phyloP scores from a whole-genome alignment of 2,329 filamentous ascomycete species.

The Microcyclospora tardicrescens region DNA sequence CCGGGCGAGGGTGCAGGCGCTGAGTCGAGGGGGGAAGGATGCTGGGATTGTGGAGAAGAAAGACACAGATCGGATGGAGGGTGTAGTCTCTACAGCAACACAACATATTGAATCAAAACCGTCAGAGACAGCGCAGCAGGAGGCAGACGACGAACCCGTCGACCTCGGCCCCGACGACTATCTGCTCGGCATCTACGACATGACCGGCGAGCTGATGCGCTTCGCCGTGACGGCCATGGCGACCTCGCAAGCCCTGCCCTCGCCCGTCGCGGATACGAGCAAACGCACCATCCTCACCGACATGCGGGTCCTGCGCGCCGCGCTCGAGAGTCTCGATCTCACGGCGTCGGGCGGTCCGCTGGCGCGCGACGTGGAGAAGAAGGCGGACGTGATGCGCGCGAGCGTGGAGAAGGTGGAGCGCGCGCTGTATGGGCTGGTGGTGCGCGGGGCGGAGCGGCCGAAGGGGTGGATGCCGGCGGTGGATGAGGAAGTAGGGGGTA shows the following conservation, averaged over 20 bases:
- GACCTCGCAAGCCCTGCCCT: slow-evolving; percentile 48
- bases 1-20: slow-evolving; percentile 1
- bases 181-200: slow-evolving; percentile 78
- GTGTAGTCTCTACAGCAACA: no score
- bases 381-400: slow-evolving; percentile 72
- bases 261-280: slow-evolving; percentile 23
- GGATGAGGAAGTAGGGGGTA: no score
- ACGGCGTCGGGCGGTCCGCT: slow-evolving; percentile 39
- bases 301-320: slow-evolving; percentile 62
- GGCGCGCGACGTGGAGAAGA: slow-evolving; percentile 55
- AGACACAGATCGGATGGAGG: no score
- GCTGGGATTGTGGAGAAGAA: no score
- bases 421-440: slow-evolving; percentile 73
- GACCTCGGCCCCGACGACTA: slow-evolving; percentile 71
- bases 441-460: slow-evolving; percentile 77
- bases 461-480: slow-evolving; percentile 73
- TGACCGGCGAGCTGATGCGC: slow-evolving; percentile 93
- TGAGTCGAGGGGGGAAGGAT: not conserved
- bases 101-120: no score
- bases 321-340: slow-evolving; percentile 58
- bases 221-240: slow-evolving; percentile 85
- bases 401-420: slow-evolving; percentile 92
- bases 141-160: slow-evolving; percentile 28
- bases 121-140: not conserved
- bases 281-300: slow-evolving; percentile 61